A percentile compares a stretch with the other conserved stretches of the same genome.
Conservation (phyloP, 768 basidiomycete species). For the Xanthoconium stramineum region DNA sequence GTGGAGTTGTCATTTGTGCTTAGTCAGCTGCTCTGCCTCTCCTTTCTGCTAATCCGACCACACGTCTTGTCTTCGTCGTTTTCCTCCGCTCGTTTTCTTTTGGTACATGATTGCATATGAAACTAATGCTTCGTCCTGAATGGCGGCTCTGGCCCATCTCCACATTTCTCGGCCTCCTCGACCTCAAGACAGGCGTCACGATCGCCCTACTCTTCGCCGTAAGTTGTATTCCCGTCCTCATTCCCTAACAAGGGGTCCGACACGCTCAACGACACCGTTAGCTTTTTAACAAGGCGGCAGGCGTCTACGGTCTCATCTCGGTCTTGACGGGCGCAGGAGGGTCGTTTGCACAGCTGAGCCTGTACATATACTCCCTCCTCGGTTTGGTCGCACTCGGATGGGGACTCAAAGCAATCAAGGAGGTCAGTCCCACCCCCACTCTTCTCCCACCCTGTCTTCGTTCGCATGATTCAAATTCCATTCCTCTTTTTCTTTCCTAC, state of each 20-base stretch:
- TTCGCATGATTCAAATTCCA: conserved; percentile 9
- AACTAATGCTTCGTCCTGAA: conserved; percentile 77
- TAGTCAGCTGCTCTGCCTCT: conserved; percentile 17
- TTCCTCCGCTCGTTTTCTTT: conserved; percentile 6
- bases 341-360: conserved; percentile 86
- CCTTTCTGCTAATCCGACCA: background rate
- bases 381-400: conserved; percentile 79
- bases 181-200: conserved; percentile 91
- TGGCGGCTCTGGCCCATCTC: conserved; percentile 79
- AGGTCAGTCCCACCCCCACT: conserved; percentile 48
- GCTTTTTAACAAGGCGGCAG: conserved; percentile 97
- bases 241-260: background rate
- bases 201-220: conserved; percentile 89
- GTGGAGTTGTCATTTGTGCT: background rate
- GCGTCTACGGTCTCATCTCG: conserved; percentile 93
- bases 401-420: conserved; percentile 83
- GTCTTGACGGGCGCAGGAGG: conserved; percentile 87
- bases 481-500: background rate
- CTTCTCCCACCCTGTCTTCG: background rate
- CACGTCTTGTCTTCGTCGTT: background rate
- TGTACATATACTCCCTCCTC: conserved; percentile 90
- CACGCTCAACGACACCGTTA: conserved; percentile 28
- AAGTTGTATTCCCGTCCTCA: conserved; percentile 28
- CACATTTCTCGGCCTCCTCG: conserved; percentile 82
- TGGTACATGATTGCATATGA: conserved; percentile 51